These are phyloP conservation scores for Mycena floridula DNA, from an alignment of 768 basidiomycete species.

Conservation along the genomic window DNA sequence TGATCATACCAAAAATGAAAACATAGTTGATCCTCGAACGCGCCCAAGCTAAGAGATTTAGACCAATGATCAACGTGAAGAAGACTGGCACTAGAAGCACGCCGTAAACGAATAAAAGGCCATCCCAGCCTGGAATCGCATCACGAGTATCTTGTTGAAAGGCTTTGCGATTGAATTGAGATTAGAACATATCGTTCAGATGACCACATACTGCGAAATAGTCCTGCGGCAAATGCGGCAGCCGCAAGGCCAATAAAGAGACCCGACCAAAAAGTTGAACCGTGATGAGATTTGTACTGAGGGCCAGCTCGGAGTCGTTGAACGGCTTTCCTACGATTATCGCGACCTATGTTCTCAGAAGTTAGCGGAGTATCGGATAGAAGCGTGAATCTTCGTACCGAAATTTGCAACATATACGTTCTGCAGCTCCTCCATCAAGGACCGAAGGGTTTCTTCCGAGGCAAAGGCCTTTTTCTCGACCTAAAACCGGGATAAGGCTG, in stretches of 20 bases:
- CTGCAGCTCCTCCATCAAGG: slow-evolving; percentile 74
- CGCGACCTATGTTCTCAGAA: slow-evolving; percentile 31
- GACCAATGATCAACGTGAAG: slow-evolving; percentile 69
- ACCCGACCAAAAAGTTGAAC: slow-evolving; percentile 71
- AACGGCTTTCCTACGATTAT: slow-evolving; percentile 75
- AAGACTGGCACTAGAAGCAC: slow-evolving; percentile 68
- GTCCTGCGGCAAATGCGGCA: slow-evolving; percentile 59
- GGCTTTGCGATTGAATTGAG: slow-evolving; percentile 42
- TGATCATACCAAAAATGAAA: slow-evolving; percentile 78
- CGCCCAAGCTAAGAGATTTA: slow-evolving; percentile 82
- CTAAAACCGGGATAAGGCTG: slow-evolving; percentile 23
- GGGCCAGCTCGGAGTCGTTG: slow-evolving; percentile 53
- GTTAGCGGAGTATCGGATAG: neutral
- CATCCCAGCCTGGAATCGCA: slow-evolving; percentile 63
- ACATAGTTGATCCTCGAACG: slow-evolving; percentile 80
- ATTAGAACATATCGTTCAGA: neutral
- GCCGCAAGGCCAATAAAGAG: slow-evolving; percentile 64
- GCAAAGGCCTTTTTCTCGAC: slow-evolving; percentile 66
- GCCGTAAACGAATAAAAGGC: slow-evolving; percentile 74
- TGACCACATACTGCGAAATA: slow-evolving; percentile 48
- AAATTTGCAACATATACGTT: slow-evolving; percentile 71
- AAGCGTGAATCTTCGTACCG: slow-evolving; percentile 48
- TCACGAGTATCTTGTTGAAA: slow-evolving; percentile 46
- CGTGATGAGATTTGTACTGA: slow-evolving; percentile 53
- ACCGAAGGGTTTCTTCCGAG: slow-evolving; percentile 50